Evolutionary conservation across 441 rosid genomes (phyloP).

Genomic region (Gossypium trilobum): DNA sequence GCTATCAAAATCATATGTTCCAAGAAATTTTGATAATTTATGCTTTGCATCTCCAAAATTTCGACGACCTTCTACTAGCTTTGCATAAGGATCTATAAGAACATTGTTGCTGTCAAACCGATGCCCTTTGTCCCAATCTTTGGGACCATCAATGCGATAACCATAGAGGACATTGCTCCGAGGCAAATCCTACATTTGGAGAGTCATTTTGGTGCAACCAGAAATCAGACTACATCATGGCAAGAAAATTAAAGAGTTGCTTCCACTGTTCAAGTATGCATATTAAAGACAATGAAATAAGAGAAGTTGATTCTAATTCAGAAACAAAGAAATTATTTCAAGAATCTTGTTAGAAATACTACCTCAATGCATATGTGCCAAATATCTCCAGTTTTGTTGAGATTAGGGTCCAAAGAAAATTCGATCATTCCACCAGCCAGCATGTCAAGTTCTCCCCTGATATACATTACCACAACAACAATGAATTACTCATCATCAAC

Average conservation of each 20-base stretch:
- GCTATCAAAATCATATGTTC: conserved; percentile 78
- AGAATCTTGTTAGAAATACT: conserved; percentile 18
- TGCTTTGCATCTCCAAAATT: conserved; percentile 58
- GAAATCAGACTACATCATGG: neutral
- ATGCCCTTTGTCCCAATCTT: conserved; percentile 70
- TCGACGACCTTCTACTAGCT: conserved; percentile 71
- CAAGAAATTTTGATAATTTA: conserved; percentile 54
- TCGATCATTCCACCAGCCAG: conserved; percentile 37
- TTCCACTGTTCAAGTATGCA: neutral
- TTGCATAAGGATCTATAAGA: conserved; percentile 85
- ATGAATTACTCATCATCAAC: conserved; percentile 10
- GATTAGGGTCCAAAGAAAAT: conserved; percentile 33
- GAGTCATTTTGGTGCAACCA: conserved; percentile 16
- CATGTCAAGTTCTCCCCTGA: conserved; percentile 27
- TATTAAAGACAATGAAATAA: neutral
- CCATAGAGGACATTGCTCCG: conserved; percentile 64
- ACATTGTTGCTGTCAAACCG: conserved; percentile 55
- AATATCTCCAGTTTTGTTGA: conserved; percentile 66
- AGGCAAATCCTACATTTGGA: conserved; percentile 57
- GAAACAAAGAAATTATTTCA: neutral
- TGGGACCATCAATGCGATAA: conserved; percentile 82
- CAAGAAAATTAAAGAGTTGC: neutral
- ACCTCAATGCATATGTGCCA: conserved; percentile 92
- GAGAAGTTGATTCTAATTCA: neutral
- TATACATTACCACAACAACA: conserved; percentile 9